Evolutionary conservation across 2,329 filamentous ascomycete species (phyloP).

Genomic region (Periconia sp.): DNA sequence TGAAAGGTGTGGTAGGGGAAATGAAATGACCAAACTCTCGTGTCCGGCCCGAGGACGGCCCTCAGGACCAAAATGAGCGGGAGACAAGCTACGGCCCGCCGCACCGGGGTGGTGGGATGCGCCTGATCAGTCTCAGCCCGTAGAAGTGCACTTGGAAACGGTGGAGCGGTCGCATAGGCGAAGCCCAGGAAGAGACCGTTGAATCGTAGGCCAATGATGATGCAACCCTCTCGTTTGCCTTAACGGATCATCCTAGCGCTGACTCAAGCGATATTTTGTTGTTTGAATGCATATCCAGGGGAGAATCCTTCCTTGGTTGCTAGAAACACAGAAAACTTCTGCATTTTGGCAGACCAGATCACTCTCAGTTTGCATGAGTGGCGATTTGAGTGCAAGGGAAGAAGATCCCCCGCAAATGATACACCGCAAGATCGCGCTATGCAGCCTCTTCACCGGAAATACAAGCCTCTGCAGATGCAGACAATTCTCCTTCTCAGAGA

Average conservation of each 20-base stretch:
- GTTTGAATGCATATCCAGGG: too few relatives aligned
- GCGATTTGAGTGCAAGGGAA: background rate
- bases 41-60: too few relatives aligned
- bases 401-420: background rate
- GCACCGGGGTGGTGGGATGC: conserved; percentile 5
- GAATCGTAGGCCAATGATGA: conserved; percentile 3
- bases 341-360: too few relatives aligned
- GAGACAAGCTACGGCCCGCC: conserved; percentile 5
- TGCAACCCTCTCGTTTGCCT: conserved; percentile 9
- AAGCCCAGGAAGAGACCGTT: conserved; percentile 5
- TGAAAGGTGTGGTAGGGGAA: background rate
- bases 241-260: conserved; percentile 4
- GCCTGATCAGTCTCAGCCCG: background rate
- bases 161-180: background rate
- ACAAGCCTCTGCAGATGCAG: background rate
- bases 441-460: conserved; percentile 4
- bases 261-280: too few relatives aligned
- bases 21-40: too few relatives aligned
- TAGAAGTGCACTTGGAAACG: background rate
- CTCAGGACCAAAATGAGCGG: background rate
- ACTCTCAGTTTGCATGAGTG: background rate
- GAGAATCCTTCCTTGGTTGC: too few relatives aligned
- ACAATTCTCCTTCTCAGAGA: too few relatives aligned
- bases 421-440: background rate
- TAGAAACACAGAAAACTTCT: too few relatives aligned